Conservation (phyloP, 306 rosid species). For the Betula pendula region DNA sequence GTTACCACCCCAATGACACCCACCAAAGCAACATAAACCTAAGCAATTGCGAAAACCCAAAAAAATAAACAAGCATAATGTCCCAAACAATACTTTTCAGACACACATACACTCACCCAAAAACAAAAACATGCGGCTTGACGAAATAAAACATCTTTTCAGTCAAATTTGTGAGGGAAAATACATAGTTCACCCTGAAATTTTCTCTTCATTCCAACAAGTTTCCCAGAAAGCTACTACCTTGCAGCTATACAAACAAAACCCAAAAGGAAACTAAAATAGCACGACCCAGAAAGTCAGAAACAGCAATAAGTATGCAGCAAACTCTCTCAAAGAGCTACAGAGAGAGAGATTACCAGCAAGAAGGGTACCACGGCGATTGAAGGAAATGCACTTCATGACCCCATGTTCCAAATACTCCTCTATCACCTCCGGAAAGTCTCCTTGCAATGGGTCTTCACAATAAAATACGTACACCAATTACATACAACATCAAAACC, state of each 20-base stretch:
- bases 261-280: not conserved
- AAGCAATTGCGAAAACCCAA: not conserved
- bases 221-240: not conserved
- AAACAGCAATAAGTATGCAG: not conserved
- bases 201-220: not conserved
- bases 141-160: too few species aligned
- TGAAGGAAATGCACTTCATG: slow-evolving; percentile 91
- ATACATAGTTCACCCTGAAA: slow-evolving; percentile 5
- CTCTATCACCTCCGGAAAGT: slow-evolving; percentile 97
- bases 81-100: too few species aligned
- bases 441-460: slow-evolving; percentile 89
- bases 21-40: not conserved
- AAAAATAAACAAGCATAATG: too few species aligned
- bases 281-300: not conserved
- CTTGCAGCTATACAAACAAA: slow-evolving; percentile 5
- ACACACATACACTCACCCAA: too few species aligned
- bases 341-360: slow-evolving; percentile 56
- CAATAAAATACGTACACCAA: slow-evolving; percentile 10
- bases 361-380: slow-evolving; percentile 94
- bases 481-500: not conserved
- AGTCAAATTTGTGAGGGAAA: slow-evolving; percentile 1
- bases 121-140: not conserved
- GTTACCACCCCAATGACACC: not conserved
- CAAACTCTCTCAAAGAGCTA: not conserved
- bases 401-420: slow-evolving; percentile 88